Conservation (phyloP, 2,329 filamentous ascomycete genomes). For the Botrytis medusae region DNA sequence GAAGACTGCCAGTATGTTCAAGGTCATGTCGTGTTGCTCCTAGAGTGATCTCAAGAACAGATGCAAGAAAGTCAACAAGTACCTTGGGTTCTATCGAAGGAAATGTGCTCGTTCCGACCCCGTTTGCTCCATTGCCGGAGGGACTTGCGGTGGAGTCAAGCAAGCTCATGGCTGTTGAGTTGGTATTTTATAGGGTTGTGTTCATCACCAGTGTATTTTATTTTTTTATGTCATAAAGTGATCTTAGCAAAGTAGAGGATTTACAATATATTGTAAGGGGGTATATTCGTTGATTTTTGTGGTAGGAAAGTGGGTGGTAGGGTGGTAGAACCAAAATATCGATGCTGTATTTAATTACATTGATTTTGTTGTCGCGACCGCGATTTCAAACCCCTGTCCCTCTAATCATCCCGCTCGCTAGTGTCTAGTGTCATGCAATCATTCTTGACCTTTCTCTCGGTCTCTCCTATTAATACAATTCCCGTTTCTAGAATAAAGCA, state of each 20-base stretch:
- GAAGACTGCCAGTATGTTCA: constrained; percentile 75
- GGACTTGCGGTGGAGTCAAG: constrained; percentile 37
- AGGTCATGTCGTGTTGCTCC: constrained; percentile 77
- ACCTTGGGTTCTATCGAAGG: constrained; percentile 64
- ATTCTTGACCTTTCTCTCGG: constrained; percentile 4
- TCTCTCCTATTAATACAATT: background rate
- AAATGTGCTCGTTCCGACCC: constrained; percentile 42
- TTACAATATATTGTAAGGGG: constrained; percentile 18
- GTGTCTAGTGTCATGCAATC: constrained; percentile 16
- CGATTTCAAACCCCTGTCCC: constrained; percentile 20
- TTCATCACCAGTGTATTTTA: constrained; percentile 31
- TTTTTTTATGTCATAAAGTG: constrained; percentile 12
- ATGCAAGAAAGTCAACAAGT: constrained; percentile 69
- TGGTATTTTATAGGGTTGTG: constrained; percentile 25
- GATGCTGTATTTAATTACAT: constrained; percentile 24
- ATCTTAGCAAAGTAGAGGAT: constrained; percentile 25
- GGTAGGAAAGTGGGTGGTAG: constrained; percentile 26
- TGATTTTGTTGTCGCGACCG: constrained; percentile 23
- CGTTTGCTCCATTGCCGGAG: constrained; percentile 38
- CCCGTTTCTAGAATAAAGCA: constrained; percentile 18
- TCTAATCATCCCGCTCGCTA: constrained; percentile 16
- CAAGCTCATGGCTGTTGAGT: constrained; percentile 37
- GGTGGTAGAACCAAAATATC: constrained; percentile 27
- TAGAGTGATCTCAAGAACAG: constrained; percentile 70
- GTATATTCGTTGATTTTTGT: constrained; percentile 19